Base-by-base conservation (phyloP, 2,329 filamentous ascomycete genomes). In the Zasmidium cellare region DNA sequence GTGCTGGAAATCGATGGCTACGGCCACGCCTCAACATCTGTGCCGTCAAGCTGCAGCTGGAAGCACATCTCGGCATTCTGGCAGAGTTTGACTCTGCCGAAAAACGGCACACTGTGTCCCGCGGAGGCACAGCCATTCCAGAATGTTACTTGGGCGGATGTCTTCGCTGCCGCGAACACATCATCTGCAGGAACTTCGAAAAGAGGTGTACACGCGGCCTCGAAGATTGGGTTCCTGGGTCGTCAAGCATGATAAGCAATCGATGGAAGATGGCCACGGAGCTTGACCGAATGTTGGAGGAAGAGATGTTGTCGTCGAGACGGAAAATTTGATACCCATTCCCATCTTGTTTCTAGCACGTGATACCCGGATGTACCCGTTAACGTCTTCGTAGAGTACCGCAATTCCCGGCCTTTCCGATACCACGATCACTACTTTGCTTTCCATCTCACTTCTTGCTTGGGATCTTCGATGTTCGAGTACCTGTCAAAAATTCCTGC, bases 1-100 rank as follows among this genome's bases (percentile, higher is more conserved):
- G 62, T 78, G 3, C 68, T 77, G 5, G 65, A 74, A 38, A 69
- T 75, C 3, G 67, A 75, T 12, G 71, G 72, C 19, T 51, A 69
- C 25, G 60, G 60, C 64, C 69, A 71, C 45, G 18, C 61, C 2
- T 69, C 65, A 2, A 28, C 71, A 6, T 60, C 53, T 0, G 18
- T 67, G 1, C 69, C 71, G 3, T 76, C 73, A 1, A 54, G 59
- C 5, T 78, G 76, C 60, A 70, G 67, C 3, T 52, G 67, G 5
- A 57, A 62, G 46, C 58, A 63, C 2, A 66, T 72, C 3, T 56
- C 59, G 20, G 65, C 60, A 7, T 77, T 76, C 55, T 77, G 72
- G 62, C 51, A 48, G 3, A 65, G 75, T 41, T 74, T 74, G 2
- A 72, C 65, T 2, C 55, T 78, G 22, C 75, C 75, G 1, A 50